A percentile compares a stretch with the other conserved stretches of the same genome.
phyloP scores from a whole-genome alignment of 345 rosid species.

The Dimocarpus longan region DNA sequence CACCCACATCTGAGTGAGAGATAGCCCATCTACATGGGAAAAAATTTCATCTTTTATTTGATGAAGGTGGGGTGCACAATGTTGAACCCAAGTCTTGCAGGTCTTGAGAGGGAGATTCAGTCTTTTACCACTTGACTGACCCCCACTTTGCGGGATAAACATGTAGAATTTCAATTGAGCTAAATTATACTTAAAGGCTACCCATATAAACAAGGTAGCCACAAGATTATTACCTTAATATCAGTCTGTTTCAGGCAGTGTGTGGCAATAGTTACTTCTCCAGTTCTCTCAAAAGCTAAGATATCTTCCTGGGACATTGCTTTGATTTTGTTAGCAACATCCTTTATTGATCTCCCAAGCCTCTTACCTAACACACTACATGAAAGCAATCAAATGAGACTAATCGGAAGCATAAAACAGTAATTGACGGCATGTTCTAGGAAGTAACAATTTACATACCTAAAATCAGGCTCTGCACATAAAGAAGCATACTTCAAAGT shows the following conservation, averaged over 20 bases:
- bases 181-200: no score
- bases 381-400: constrained; percentile 27
- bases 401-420: constrained; percentile 16
- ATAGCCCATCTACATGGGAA: no score
- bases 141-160: no score
- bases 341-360: constrained; percentile 93
- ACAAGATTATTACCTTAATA: constrained; percentile 62
- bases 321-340: constrained; percentile 81
- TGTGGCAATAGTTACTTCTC: constrained; percentile 72
- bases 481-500: constrained; percentile 82
- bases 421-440: constrained; percentile 3
- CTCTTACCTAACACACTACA: constrained; percentile 82
- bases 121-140: no score
- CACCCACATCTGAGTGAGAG: no score
- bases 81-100: no score
- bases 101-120: no score
- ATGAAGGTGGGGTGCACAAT: no score
- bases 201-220: background rate
- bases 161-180: no score
- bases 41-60: no score
- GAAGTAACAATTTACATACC: constrained; percentile 47
- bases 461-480: constrained; percentile 97
- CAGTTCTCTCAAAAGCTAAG: constrained; percentile 71
- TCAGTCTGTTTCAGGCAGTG: constrained; percentile 70
- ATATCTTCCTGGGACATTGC: constrained; percentile 83